These are phyloP conservation scores for Cynanchum wilfordii DNA, from an alignment of 257 asterid species.

Conservation along the genomic window DNA sequence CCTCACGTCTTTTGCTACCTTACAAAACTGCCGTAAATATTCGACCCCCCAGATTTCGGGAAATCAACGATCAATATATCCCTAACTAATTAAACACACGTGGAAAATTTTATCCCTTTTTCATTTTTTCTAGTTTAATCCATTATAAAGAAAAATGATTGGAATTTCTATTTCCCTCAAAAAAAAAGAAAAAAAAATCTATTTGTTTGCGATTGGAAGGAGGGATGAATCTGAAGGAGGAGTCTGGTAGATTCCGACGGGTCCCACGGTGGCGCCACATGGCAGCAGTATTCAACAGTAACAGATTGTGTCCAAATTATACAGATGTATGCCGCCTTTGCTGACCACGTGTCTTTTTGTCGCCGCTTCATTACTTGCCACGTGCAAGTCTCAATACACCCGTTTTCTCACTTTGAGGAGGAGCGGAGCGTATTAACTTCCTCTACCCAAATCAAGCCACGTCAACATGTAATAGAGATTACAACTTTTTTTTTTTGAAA, in stretches of 20 bases:
- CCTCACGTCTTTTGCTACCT: background rate
- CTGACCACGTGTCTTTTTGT: conserved; percentile 32
- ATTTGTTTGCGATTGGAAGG: no score
- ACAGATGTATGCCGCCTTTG: conserved; percentile 15
- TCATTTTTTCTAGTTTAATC: background rate
- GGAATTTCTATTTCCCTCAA: no score
- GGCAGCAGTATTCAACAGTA: background rate
- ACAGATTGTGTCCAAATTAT: background rate
- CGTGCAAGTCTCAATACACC: conserved; percentile 10
- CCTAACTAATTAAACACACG: background rate
- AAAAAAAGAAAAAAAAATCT: no score
- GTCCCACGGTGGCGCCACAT: background rate
- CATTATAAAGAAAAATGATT: no score
- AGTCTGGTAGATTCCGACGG: background rate
- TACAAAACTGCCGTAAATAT: background rate
- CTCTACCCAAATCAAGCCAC: no score
- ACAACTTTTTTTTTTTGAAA: no score
- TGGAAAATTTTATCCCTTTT: background rate
- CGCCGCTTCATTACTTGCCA: conserved; percentile 8
- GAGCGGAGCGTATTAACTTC: no score
- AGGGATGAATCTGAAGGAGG: background rate
- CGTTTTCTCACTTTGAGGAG: no score
- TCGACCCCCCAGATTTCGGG: background rate
- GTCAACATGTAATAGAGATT: no score
- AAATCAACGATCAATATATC: background rate